phyloP scores from a whole-genome alignment of 441 rosid genomes.

The Isatis lusitanica region DNA sequence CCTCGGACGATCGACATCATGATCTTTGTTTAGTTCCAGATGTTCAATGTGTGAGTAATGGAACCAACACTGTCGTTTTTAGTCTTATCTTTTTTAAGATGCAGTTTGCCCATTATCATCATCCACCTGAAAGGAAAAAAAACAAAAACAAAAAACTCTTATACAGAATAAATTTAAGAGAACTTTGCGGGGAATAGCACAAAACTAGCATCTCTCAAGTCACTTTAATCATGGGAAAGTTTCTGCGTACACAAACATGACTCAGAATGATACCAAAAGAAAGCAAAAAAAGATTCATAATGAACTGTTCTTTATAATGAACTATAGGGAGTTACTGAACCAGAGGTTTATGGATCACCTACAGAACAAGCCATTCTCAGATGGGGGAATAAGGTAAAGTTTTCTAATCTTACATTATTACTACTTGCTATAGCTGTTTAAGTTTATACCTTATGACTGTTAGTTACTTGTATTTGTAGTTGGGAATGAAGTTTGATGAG shows the following conservation, averaged over 20 bases:
- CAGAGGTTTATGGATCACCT: conserved; percentile 81
- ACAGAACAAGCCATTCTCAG: conserved; percentile 89
- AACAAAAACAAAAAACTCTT: neutral
- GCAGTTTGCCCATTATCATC: neutral
- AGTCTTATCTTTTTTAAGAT: conserved; percentile 34
- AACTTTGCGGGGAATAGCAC: no score
- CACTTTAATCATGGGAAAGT: no score
- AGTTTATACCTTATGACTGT: conserved; percentile 2
- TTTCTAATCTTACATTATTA: neutral
- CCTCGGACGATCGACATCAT: conserved; percentile 42
- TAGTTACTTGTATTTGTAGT: conserved; percentile 45
- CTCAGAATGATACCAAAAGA: no score
- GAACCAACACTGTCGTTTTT: conserved; percentile 38
- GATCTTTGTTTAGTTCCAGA: conserved; percentile 42
- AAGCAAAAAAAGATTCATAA: no score
- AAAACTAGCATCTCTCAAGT: no score
- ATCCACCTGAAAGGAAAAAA: conserved; percentile 9
- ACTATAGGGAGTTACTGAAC: conserved; percentile 59
- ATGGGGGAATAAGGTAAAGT: conserved; percentile 88
- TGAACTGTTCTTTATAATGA: neutral
- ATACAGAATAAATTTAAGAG: no score
- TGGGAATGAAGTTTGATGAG: conserved; percentile 79
- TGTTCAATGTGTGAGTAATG: conserved; percentile 41
- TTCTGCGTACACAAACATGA: no score
- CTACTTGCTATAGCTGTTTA: neutral